A percentile compares a stretch with the other conserved stretches of the same genome.
Evolutionary conservation across 2,329 filamentous ascomycete species (phyloP).

Genomic region (Phoma sp.): DNA sequence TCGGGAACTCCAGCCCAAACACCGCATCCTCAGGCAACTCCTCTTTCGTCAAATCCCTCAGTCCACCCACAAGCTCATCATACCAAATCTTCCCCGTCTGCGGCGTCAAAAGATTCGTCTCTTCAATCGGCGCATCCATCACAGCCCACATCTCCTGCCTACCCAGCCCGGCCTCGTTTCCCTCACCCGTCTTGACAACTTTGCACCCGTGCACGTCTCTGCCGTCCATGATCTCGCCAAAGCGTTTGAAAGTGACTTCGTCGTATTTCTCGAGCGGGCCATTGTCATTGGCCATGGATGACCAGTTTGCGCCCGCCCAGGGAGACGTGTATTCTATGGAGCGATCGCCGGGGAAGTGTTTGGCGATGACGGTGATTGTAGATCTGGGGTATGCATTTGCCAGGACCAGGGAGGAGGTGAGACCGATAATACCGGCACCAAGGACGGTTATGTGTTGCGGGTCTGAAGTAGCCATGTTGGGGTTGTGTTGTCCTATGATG

Average conservation of each 20-base stretch:
- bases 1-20: conserved; percentile 48
- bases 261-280: conserved; percentile 43
- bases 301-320: conserved; percentile 84
- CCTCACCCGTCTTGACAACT: conserved; percentile 23
- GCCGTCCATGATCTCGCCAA: conserved; percentile 36
- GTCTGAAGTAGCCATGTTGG: conserved; percentile 21
- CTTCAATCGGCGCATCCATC: conserved; percentile 42
- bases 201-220: conserved; percentile 28
- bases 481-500: background rate
- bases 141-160: conserved; percentile 39
- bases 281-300: conserved; percentile 59
- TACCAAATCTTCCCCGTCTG: conserved; percentile 54
- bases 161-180: conserved; percentile 35
- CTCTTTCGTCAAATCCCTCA: conserved; percentile 33
- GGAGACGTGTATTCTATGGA: conserved; percentile 90
- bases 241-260: conserved; percentile 39
- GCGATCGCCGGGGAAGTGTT: conserved; percentile 94
- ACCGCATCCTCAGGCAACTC: conserved; percentile 46
- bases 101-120: conserved; percentile 44
- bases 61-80: conserved; percentile 50
- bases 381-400: conserved; percentile 61
- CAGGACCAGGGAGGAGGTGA: conserved; percentile 70
- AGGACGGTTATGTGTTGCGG: conserved; percentile 37
- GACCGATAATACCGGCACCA: conserved; percentile 70
- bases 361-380: conserved; percentile 75